These are phyloP conservation scores for Paraphaeosphaeria sporulosa DNA, from an alignment of 2,329 filamentous ascomycete species.

Conservation along the genomic window DNA sequence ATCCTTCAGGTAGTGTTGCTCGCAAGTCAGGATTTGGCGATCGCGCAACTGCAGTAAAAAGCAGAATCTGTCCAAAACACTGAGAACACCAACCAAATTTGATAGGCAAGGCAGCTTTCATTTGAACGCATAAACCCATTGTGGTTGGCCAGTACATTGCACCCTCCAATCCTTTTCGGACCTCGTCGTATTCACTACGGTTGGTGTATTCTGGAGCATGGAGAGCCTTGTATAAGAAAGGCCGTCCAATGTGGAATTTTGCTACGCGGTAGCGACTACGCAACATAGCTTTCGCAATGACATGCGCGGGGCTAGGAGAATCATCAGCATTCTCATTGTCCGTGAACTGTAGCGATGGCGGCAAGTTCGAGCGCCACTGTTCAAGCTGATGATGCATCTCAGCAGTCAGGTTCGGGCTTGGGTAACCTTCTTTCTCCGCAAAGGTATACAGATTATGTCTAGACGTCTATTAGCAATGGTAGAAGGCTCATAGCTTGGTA, in stretches of 20 bases:
- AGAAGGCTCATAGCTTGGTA: too few relatives aligned
- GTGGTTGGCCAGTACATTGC: constrained; percentile 49
- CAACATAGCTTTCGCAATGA: constrained; percentile 49
- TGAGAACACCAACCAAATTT: constrained; percentile 51
- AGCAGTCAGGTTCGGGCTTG: constrained; percentile 57
- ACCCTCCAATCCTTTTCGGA: constrained; percentile 36
- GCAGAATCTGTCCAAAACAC: constrained; percentile 47
- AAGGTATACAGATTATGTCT: constrained; percentile 59
- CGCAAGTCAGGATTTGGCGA: constrained; percentile 38
- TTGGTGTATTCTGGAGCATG: constrained; percentile 40
- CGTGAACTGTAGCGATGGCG: constrained; percentile 56
- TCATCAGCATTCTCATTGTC: constrained; percentile 43
- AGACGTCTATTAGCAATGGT: not conserved
- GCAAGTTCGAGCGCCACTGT: constrained; percentile 63
- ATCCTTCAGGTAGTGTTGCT: constrained; percentile 43
- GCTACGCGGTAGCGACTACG: constrained; percentile 48
- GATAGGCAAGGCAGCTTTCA: constrained; percentile 45
- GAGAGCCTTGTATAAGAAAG: constrained; percentile 49
- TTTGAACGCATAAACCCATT: constrained; percentile 46
- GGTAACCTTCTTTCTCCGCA: constrained; percentile 50
- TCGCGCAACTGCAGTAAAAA: constrained; percentile 43
- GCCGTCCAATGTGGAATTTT: constrained; percentile 48
- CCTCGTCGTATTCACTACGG: constrained; percentile 42
- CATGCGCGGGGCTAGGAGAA: constrained; percentile 44
- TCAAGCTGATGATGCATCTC: constrained; percentile 64